These are phyloP conservation scores for Pythium sp. DNA, from an alignment of 352 stramenopile species.

Conservation along the genomic window DNA sequence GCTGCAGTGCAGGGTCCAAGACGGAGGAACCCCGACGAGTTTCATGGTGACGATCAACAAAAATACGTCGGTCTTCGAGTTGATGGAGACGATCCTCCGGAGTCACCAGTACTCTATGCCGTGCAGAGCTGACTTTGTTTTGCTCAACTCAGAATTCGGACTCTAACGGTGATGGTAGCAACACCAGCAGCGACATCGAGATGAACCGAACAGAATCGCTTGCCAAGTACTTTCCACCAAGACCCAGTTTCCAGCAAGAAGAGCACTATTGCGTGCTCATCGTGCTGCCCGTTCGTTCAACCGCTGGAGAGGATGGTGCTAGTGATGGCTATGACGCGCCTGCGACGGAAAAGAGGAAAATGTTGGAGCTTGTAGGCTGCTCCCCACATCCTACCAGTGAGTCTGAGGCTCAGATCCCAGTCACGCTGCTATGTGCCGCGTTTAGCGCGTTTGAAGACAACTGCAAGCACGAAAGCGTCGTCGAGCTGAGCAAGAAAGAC, in stretches of 20 bases:
- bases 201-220: background rate
- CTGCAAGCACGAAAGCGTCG: background rate
- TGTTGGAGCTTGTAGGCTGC: background rate
- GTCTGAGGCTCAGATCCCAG: background rate
- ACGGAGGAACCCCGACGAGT: background rate
- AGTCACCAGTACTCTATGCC: slow-evolving; percentile 6
- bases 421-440: background rate
- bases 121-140: slow-evolving; percentile 2
- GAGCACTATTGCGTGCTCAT: slow-evolving; percentile 1
- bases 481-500: background rate
- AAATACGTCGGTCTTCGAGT: background rate
- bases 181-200: background rate
- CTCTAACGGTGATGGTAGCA: background rate
- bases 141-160: background rate
- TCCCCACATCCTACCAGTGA: background rate
- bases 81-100: background rate
- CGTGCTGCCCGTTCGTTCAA: background rate
- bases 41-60: background rate
- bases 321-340: background rate
- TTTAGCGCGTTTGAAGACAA: slow-evolving; percentile 7
- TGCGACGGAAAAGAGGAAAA: background rate
- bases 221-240: background rate
- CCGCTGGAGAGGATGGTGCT: background rate
- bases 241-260: slow-evolving; percentile 4
- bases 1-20: background rate